Conservation (phyloP, 2,329 filamentous ascomycete genomes). For the Colletotrichum tanaceti region DNA sequence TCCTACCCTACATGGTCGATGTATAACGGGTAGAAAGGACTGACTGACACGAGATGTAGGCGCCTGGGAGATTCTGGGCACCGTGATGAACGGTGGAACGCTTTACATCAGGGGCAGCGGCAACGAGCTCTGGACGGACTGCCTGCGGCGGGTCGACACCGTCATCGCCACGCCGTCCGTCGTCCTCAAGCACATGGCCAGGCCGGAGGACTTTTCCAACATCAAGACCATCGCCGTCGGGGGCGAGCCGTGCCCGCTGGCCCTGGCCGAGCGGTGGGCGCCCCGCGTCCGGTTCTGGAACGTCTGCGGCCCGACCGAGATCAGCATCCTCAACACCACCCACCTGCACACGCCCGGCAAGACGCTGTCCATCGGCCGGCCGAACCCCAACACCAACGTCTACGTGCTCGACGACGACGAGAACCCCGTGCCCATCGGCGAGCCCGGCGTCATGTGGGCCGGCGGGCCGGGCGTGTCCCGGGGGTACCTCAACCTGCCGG, state of each 20-base stretch:
- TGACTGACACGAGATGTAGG: no score
- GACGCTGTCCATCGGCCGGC: slow-evolving; percentile 64
- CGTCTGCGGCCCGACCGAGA: slow-evolving; percentile 70
- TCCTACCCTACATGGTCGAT: no score
- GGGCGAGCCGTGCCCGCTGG: slow-evolving; percentile 40
- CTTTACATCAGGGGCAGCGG: slow-evolving; percentile 42
- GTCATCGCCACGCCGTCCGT: slow-evolving; percentile 42
- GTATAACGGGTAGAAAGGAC: no score
- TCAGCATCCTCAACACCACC: slow-evolving; percentile 67
- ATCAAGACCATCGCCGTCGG: slow-evolving; percentile 40
- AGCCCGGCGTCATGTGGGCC: slow-evolving; percentile 67
- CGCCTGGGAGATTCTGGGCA: slow-evolving; percentile 69
- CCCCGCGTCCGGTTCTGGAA: slow-evolving; percentile 63
- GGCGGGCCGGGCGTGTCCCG: slow-evolving; percentile 66
- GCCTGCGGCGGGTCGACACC: slow-evolving; percentile 40
- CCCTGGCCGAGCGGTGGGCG: slow-evolving; percentile 68
- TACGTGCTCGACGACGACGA: slow-evolving; percentile 62
- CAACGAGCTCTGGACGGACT: slow-evolving; percentile 40
- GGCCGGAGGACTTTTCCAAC: slow-evolving; percentile 39
- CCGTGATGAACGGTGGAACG: slow-evolving; percentile 41
- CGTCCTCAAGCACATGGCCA: slow-evolving; percentile 41
- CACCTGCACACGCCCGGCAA: slow-evolving; percentile 49
- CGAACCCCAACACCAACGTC: slow-evolving; percentile 67
- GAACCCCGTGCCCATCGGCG: slow-evolving; percentile 58
- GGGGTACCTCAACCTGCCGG: slow-evolving; percentile 66